Evolutionary conservation across 192 early-diverging fungal species (phyloP), one percentile per base, ranked within the genome.

Genomic region (Coemansia sp.): DNA sequence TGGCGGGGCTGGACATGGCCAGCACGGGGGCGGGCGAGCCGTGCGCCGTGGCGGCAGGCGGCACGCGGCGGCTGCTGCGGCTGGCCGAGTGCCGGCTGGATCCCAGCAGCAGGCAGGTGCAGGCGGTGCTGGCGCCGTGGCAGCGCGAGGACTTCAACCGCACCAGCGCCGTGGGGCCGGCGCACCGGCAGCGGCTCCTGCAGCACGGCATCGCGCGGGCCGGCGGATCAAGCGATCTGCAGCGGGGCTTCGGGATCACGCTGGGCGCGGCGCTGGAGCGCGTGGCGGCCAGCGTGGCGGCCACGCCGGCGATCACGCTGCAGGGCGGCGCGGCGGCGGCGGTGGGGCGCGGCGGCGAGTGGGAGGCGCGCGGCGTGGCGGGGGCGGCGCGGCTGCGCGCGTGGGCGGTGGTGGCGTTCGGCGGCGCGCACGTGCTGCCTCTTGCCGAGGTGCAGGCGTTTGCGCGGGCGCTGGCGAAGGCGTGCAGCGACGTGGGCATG

Each of bases 401-500:
- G 1, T 75, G 71, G 71, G 40, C 65, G 0, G 51, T 75, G 0
- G 39, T 60, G 0, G 53, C 61, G 14, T 58, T 75, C n/a, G 53
- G 46, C 23, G 45, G 42, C 25, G 31, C 58, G 32, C 46, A 36
- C 13, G 10, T 2, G 43, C 15, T 51, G 27, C 39, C 60, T 0
- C 31, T 19, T 1, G 19, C 58, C 13, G 39, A 51, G 26, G 26
- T 53, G 13, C 49, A 39, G 1, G 46, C 55, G 0, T 68, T 68
- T 26, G 17, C 51, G 2, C 17, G 10, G 27, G 60, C 63, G 57
- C 60, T 60, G 19, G 53, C 56, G 14, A 63, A 68, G 35, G 3
- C 36, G 1, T 8, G 56, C 26, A 17, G 36, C 2, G 47, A 55
- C 13, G 14, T 51, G 6, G 68, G 68, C 1, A 49, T 70, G 9